Base-by-base conservation (phyloP, 805 yeast species). In the Nakazawaea populi region DNA sequence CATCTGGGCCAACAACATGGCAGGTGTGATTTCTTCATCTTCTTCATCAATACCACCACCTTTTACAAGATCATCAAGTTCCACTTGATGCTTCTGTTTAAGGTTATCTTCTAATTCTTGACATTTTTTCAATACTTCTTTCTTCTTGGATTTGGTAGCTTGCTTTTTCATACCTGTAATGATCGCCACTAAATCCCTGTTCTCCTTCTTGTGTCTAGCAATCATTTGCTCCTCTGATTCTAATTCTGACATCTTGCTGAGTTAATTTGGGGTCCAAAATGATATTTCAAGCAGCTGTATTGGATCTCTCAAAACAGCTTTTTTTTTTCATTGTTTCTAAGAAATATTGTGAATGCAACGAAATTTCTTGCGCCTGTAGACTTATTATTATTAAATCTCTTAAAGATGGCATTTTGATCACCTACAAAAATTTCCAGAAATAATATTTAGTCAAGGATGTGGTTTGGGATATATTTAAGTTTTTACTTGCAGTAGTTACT, bases 131-230 rank as follows among this genome's bases (percentile, higher is more conserved):
- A 74, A 65, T 8, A 89, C 83, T 54, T 80, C 81, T 64, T 85
- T 87, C 58, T 86, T 78, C 47, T 83, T 87, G 46, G 89, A 84
- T 61, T 89, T 87, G 14, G 89, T 81, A 2, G 92, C 91, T 65
- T 85, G 92, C 59, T 88, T 88, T 69, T 85, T 88, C 75, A 90
- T 67, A 1, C 87, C 85, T 2, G 96, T 89, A 32, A 82, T 72
- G 32, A 78, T 75, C 8, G 87, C 85, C 24, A 78, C 72, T 53
- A 89, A 70, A 52, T 89, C 90, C 55, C 82, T 76, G 50, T 64
- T 66, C 64, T 89, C 95, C 60, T 82, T 83, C 57, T 79, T 74
- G 57, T 90, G 96, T 54, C 86, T 75, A 0, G 79, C 72, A 4
- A 79, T 54, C 3, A 84, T 51, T 42, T 75, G 77, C 28, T 82